Evolutionary conservation across 2,329 filamentous ascomycete species (phyloP).

Genomic region (Diaporthe vaccinii): DNA sequence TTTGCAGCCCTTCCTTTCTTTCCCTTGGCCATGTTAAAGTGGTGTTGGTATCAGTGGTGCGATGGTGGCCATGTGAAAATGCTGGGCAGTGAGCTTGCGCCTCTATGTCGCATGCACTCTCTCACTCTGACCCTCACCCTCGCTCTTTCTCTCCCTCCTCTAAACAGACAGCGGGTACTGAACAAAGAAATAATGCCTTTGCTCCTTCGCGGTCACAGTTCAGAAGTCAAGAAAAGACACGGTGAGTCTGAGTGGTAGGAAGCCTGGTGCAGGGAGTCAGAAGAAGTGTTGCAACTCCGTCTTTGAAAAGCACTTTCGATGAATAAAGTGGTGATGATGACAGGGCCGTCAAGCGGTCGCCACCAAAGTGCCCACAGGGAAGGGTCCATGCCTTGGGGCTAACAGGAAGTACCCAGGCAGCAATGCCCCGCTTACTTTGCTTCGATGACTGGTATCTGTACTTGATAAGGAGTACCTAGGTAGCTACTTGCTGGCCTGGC

Average conservation of each 20-base stretch:
- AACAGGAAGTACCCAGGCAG: not conserved
- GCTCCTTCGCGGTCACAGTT: not conserved
- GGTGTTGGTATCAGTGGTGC: not conserved
- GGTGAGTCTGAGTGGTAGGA: not conserved
- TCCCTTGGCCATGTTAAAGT: conserved; percentile 43
- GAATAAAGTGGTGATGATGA: conserved; percentile 7
- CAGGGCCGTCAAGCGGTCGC: not conserved
- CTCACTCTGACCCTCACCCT: not conserved
- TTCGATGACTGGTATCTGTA: not conserved
- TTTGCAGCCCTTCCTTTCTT: conserved; percentile 45
- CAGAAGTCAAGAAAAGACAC: too few relatives aligned
- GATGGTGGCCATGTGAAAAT: conserved; percentile 13
- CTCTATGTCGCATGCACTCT: not conserved
- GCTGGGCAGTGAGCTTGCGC: not conserved
- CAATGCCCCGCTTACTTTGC: not conserved
- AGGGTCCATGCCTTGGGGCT: not conserved
- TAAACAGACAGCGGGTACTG: not conserved
- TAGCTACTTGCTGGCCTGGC: too few relatives aligned
- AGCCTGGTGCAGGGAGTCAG: not conserved
- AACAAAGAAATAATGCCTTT: not conserved
- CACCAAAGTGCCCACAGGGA: not conserved
- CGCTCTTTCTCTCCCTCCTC: not conserved
- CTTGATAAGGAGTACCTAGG: too few relatives aligned
- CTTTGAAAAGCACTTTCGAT: not conserved
- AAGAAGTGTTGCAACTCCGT: not conserved